phyloP scores from a whole-genome alignment of 331 rosid genomes.

The Malus hybrid region DNA sequence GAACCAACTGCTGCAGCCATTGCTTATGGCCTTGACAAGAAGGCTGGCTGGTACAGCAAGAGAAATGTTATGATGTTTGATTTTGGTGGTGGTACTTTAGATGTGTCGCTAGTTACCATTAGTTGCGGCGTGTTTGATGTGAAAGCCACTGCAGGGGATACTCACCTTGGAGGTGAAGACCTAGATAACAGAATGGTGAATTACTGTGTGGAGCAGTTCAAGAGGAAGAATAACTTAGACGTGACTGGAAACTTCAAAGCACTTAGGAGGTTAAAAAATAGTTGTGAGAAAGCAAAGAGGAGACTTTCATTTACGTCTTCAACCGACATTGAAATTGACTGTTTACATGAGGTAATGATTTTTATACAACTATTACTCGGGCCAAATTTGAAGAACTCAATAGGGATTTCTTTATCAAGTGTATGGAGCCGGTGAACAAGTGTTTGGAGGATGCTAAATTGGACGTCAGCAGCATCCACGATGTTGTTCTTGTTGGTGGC shows the following conservation, averaged over 20 bases:
- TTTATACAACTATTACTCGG: not conserved
- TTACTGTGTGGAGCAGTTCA: constrained; percentile 19
- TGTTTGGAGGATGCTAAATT: constrained; percentile 17
- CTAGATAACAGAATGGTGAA: not conserved
- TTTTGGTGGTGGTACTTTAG: not conserved
- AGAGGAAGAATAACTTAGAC: constrained; percentile 24
- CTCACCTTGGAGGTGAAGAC: not conserved
- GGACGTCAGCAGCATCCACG: constrained; percentile 18
- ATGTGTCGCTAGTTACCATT: not conserved
- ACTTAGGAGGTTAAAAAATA: not conserved
- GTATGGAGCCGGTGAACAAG: constrained; percentile 12
- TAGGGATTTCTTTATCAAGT: constrained; percentile 12
- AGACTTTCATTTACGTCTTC: not conserved
- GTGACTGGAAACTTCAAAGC: constrained; percentile 31
- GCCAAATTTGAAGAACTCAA: constrained; percentile 12
- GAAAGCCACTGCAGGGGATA: not conserved
- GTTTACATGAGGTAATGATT: not conserved
- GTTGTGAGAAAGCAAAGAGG: not conserved
- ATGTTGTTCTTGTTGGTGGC: constrained; percentile 57
- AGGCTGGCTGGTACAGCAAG: not conserved
- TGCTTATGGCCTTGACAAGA: not conserved
- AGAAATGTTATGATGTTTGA: not conserved
- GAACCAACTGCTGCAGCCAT: not conserved
- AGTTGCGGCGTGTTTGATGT: not conserved
- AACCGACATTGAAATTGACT: not conserved